phyloP scores from a whole-genome alignment of 2,329 filamentous ascomycete species.

The Talaromyces sp. region DNA sequence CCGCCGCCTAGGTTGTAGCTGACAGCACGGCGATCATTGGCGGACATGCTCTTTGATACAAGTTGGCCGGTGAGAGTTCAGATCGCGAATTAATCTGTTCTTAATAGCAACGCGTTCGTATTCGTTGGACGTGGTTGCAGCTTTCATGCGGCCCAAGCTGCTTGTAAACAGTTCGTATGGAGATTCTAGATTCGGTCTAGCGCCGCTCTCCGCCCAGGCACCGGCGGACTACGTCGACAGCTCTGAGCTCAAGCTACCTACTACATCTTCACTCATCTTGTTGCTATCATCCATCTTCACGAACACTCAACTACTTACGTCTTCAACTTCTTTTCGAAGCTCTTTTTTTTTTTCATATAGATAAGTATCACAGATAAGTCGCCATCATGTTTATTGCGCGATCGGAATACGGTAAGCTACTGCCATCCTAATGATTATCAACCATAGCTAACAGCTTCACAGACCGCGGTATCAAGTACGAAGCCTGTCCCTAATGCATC shows the following conservation, averaged over 20 bases:
- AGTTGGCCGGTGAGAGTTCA: not conserved
- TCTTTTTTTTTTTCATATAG: slow-evolving; percentile 4
- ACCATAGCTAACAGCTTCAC: slow-evolving; percentile 37
- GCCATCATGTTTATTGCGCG: slow-evolving; percentile 97
- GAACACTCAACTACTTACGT: not conserved
- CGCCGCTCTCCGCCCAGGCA: slow-evolving; percentile 18
- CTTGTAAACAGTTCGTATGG: slow-evolving; percentile 19
- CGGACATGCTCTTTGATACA: slow-evolving; percentile 32
- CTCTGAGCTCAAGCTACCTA: slow-evolving; percentile 13
- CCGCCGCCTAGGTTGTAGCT: slow-evolving; percentile 32
- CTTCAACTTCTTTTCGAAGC: not conserved
- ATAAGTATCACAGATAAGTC: slow-evolving; percentile 27
- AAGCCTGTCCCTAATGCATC: slow-evolving; percentile 15
- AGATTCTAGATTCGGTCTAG: slow-evolving; percentile 17
- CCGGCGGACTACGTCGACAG: slow-evolving; percentile 11
- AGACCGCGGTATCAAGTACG: slow-evolving; percentile 98
- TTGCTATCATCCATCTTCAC: not conserved
- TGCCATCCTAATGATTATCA: slow-evolving; percentile 25
- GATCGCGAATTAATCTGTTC: not conserved
- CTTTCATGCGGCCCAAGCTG: not conserved
- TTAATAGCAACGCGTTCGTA: not conserved
- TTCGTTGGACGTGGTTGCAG: not conserved
- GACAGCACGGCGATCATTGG: slow-evolving; percentile 40
- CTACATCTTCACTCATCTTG: slow-evolving; percentile 3
- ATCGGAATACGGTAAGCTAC: slow-evolving; percentile 92